Conservation (phyloP, 129 eudicot species). For the Centaurea solstitialis region DNA sequence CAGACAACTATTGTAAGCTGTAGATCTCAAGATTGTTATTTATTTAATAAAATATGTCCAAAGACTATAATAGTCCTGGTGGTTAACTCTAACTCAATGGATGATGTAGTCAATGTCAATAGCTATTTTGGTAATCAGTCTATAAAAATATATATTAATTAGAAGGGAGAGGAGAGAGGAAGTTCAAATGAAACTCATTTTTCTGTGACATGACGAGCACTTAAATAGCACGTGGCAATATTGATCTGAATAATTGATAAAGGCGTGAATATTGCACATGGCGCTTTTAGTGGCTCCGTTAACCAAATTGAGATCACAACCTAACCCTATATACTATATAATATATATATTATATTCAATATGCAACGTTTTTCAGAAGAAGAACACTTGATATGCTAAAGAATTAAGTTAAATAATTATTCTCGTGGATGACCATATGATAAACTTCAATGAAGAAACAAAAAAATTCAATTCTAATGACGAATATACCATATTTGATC, state of each 20-base stretch:
- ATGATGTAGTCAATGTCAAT: background rate
- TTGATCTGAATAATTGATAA: no score
- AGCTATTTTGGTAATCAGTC: constrained; percentile 5
- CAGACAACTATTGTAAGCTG: background rate
- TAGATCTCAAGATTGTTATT: background rate
- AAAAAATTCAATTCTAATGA: constrained; percentile 8
- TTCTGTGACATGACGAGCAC: no score
- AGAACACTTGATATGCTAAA: background rate
- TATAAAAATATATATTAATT: background rate
- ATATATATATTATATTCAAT: no score
- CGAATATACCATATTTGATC: constrained; percentile 83
- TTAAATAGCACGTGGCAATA: no score
- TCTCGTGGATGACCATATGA: constrained; percentile 1
- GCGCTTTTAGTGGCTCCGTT: no score
- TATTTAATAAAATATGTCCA: background rate
- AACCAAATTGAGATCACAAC: no score
- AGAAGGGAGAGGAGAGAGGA: no score
- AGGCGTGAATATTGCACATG: no score
- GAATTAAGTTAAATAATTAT: background rate
- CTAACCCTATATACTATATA: no score
- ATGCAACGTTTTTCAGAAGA: background rate
- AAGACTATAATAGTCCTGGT: constrained; percentile 7
- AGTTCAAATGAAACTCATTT: no score
- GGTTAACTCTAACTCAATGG: background rate
- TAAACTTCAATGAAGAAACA: background rate